Conservation (phyloP, 345 rosid species). For the Psidium friedrichsthalianum region DNA sequence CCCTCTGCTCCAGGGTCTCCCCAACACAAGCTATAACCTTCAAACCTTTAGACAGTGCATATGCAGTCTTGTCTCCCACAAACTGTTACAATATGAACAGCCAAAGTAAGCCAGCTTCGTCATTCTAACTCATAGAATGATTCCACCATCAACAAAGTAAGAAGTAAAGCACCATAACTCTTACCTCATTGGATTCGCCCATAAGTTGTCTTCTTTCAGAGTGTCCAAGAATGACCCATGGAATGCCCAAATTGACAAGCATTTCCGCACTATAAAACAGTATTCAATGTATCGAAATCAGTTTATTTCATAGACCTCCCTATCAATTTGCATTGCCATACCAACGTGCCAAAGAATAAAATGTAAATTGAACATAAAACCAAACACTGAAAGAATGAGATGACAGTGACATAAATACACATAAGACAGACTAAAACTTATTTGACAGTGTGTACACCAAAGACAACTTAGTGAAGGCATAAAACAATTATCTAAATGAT, state of each 20-base stretch:
- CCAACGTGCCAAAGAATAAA: background rate
- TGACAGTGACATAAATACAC: background rate
- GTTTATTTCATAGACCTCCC: background rate
- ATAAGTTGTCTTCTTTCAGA: slow-evolving; percentile 74
- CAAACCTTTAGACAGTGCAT: slow-evolving; percentile 85
- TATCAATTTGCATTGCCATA: background rate
- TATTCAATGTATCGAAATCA: background rate
- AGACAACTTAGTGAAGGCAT: background rate
- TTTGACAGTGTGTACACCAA: background rate
- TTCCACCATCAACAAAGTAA: background rate
- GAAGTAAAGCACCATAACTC: background rate
- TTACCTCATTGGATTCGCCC: slow-evolving; percentile 65
- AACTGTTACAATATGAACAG: slow-evolving; percentile 36
- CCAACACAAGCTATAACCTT: slow-evolving; percentile 94
- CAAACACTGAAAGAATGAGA: background rate
- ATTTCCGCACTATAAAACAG: slow-evolving; percentile 62
- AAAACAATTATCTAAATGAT: background rate
- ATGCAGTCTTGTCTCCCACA: slow-evolving; percentile 84
- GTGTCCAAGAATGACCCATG: slow-evolving; percentile 96
- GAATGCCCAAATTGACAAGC: slow-evolving; percentile 69
- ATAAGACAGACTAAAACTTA: background rate
- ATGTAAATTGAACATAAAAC: background rate
- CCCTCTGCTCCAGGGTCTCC: slow-evolving; percentile 87
- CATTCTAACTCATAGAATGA: background rate
- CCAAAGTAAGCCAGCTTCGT: background rate